These are phyloP conservation scores for Russula earlei DNA, from an alignment of 768 basidiomycete genomes.

Conservation along the genomic window DNA sequence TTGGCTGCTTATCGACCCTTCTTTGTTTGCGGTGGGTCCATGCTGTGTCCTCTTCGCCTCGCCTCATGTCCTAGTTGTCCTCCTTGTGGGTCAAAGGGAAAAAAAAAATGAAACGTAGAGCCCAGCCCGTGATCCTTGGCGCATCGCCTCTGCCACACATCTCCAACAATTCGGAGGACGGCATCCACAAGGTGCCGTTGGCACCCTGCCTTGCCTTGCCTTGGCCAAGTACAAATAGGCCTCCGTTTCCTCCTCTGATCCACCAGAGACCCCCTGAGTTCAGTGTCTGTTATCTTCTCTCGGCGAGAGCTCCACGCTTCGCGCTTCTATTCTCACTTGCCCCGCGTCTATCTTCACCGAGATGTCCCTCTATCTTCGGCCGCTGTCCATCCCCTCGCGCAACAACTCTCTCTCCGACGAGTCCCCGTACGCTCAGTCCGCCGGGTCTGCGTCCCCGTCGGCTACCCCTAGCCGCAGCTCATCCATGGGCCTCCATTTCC, in stretches of 20 bases:
- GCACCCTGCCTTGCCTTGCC: too few relatives aligned
- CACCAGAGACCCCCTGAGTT: too few relatives aligned
- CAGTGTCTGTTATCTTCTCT: background rate
- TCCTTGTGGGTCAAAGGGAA: too few relatives aligned
- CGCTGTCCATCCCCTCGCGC: slow-evolving; percentile 3
- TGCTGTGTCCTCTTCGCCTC: background rate
- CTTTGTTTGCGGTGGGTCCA: background rate
- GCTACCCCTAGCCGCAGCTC: background rate
- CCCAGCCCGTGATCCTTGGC: too few relatives aligned
- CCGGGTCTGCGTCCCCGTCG: background rate
- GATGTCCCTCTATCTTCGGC: slow-evolving; percentile 6
- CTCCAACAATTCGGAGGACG: too few relatives aligned
- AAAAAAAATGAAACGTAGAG: too few relatives aligned
- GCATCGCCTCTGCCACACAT: too few relatives aligned
- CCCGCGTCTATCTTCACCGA: background rate
- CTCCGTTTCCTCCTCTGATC: too few relatives aligned
- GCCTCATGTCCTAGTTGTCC: too few relatives aligned
- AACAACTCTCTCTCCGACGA: background rate
- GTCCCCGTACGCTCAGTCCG: background rate
- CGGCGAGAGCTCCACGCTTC: background rate
- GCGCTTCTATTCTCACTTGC: background rate
- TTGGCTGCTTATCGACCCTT: too few relatives aligned
- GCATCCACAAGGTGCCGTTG: too few relatives aligned
- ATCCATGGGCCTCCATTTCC: background rate
- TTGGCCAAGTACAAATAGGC: too few relatives aligned